A percentile compares a stretch with the other conserved stretches of the same genome.
These are phyloP conservation scores for Phytophthora ohioensis DNA, from an alignment of 352 stramenopile genomes.

Conservation along the genomic window DNA sequence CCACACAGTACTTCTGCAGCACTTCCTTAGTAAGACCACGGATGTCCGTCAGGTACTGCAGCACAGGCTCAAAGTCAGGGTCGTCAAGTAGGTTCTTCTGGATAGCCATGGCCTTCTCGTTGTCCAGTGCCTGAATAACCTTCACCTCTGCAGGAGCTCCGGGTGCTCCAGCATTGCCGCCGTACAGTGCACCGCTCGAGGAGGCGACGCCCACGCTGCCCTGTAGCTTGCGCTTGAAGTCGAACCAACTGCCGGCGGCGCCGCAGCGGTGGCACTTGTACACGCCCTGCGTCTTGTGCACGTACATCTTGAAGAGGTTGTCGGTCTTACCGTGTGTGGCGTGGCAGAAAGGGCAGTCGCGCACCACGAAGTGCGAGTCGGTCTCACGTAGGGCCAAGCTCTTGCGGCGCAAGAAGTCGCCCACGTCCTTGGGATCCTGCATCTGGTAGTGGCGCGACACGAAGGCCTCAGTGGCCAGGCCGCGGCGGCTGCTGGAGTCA, in stretches of 20 bases:
- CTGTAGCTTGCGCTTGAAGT: slow-evolving; percentile 89
- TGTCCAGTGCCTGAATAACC: slow-evolving; percentile 83
- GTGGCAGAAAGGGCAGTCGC: slow-evolving; percentile 91
- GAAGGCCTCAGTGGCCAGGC: slow-evolving; percentile 59
- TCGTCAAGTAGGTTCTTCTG: slow-evolving; percentile 85
- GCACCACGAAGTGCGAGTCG: slow-evolving; percentile 82
- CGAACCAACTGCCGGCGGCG: slow-evolving; percentile 86
- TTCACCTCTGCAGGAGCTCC: slow-evolving; percentile 47
- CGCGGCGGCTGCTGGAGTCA: slow-evolving; percentile 5
- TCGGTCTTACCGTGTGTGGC: slow-evolving; percentile 78
- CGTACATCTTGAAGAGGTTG: slow-evolving; percentile 94
- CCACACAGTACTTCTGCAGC: slow-evolving; percentile 91
- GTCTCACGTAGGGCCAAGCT: slow-evolving; percentile 68
- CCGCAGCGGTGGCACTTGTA: slow-evolving; percentile 94
- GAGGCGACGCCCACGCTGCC: slow-evolving; percentile 62
- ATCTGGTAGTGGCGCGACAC: slow-evolving; percentile 85
- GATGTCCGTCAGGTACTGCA: slow-evolving; percentile 76
- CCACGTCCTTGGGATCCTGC: slow-evolving; percentile 72
- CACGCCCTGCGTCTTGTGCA: slow-evolving; percentile 86
- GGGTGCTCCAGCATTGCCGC: slow-evolving; percentile 20
- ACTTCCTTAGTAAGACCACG: slow-evolving; percentile 76
- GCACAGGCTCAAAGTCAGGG: slow-evolving; percentile 62
- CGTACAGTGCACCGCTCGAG: slow-evolving; percentile 47
- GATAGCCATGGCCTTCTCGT: slow-evolving; percentile 85
- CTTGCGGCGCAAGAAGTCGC: slow-evolving; percentile 80